Evolutionary conservation across 1,284 basidiomycete genomes (phyloP).

Genomic region (Termitomyces sp.): DNA sequence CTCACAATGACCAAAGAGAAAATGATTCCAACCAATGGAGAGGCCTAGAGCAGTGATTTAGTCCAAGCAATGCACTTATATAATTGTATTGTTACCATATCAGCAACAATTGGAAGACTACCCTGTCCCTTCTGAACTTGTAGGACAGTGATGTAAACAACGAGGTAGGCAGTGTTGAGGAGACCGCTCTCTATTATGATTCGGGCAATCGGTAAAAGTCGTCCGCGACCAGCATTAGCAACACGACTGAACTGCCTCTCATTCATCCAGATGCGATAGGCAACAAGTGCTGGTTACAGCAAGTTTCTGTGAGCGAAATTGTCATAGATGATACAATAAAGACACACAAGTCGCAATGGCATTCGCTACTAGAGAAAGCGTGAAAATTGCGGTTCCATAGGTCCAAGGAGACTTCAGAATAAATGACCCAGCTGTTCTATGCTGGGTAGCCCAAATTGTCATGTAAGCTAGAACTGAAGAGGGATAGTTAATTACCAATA

Average conservation of each 20-base stretch:
- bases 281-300: constrained; percentile 1
- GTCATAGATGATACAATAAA: not conserved
- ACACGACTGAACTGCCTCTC: not conserved
- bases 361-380: not conserved
- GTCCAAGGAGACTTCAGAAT: constrained; percentile 1
- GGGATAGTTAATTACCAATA: not conserved
- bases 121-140: constrained; percentile 4
- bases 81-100: not conserved
- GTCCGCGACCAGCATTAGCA: not conserved
- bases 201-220: constrained; percentile 1
- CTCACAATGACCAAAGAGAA: not conserved
- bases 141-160: constrained; percentile 6
- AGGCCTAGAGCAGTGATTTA: not conserved
- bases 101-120: not conserved
- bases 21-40: not conserved
- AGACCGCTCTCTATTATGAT: constrained; percentile 3
- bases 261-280: not conserved
- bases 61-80: not conserved
- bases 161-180: constrained; percentile 5
- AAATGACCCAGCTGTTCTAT: not conserved
- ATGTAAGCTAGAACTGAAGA: not conserved
- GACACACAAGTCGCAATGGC: not conserved
- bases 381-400: not conserved
- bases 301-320: not conserved
- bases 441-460: constrained; percentile 1